These are phyloP conservation scores for Leccinum pellstonianum DNA, from an alignment of 768 basidiomycete species.

Conservation along the genomic window DNA sequence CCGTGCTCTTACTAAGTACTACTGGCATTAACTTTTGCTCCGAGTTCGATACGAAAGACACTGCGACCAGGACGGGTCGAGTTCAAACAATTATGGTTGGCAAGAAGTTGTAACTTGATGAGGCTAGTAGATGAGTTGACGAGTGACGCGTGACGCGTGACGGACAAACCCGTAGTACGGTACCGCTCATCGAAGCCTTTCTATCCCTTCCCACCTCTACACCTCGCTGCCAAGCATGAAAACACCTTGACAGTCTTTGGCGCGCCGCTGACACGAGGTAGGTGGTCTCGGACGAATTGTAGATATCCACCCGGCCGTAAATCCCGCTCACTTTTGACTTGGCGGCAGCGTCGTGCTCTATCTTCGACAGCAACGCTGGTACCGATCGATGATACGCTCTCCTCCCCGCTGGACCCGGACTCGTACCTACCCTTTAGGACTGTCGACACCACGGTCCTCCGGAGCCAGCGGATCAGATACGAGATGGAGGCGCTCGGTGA, in stretches of 20 bases:
- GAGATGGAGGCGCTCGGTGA: conserved; percentile 57
- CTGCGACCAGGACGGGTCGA: too few species aligned
- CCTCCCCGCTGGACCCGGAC: conserved; percentile 58
- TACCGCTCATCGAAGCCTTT: conserved; percentile 49
- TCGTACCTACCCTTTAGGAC: conserved; percentile 81
- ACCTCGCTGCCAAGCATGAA: conserved; percentile 87
- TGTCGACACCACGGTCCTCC: conserved; percentile 65
- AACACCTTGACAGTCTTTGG: conserved; percentile 92
- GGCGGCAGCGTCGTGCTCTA: conserved; percentile 69
- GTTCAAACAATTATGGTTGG: too few species aligned
- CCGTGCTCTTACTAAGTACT: too few species aligned
- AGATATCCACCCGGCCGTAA: neutral
- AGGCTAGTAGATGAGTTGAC: too few species aligned
- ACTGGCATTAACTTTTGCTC: too few species aligned
- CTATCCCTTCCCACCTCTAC: conserved; percentile 66
- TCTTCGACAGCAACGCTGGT: conserved; percentile 52
- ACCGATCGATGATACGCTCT: conserved; percentile 35
- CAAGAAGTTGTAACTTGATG: too few species aligned
- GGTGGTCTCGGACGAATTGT: conserved; percentile 12
- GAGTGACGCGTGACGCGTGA: too few species aligned
- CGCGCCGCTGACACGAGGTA: conserved; percentile 81
- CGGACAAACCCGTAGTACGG: too few species aligned
- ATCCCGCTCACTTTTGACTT: neutral
- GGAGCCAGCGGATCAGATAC: conserved; percentile 47
- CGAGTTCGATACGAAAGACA: too few species aligned